Percentiles rank a stretch among this genome's conserved stretches.
Evolutionary conservation across 2,329 filamentous ascomycete species (phyloP).

Genomic region (Mycosphaerella arachidis): DNA sequence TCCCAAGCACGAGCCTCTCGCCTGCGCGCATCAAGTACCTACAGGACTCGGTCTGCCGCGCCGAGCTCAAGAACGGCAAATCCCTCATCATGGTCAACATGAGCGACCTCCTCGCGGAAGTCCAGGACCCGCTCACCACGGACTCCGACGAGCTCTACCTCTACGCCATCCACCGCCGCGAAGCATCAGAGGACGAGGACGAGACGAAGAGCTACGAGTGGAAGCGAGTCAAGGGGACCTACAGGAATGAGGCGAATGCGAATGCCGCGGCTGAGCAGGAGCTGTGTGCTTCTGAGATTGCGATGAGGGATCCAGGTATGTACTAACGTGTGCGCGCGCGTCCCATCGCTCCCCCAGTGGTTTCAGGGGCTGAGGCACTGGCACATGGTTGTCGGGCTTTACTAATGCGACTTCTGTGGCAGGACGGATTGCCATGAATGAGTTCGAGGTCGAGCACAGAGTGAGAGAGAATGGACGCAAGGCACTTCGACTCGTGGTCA

Average conservation of each 20-base stretch:
- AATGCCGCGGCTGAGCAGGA: not conserved
- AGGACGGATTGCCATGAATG: not conserved
- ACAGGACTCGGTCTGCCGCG: not conserved
- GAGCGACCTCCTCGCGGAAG: not conserved
- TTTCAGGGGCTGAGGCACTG: too few species aligned
- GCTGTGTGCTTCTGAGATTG: not conserved
- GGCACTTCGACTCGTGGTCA: not conserved
- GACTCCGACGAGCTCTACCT: not conserved
- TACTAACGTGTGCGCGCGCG: not conserved
- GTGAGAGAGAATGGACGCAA: not conserved
- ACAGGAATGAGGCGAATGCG: not conserved
- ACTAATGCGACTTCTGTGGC: not conserved
- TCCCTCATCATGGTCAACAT: not conserved
- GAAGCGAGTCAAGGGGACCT: not conserved
- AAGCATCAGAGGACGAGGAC: not conserved
- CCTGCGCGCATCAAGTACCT: not conserved
- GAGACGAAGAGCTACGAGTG: not conserved
- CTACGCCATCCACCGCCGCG: not conserved
- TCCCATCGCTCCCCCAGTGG: too few species aligned
- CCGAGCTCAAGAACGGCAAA: not conserved
- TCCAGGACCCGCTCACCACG: not conserved
- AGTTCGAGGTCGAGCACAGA: not conserved
- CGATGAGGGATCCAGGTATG: not conserved
- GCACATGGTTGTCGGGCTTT: too few species aligned
- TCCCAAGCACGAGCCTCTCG: too few species aligned